Evolutionary conservation across 768 basidiomycete genomes (phyloP), one percentile per base, ranked within the genome.

Genomic region (Pulveroboletus sp.): DNA sequence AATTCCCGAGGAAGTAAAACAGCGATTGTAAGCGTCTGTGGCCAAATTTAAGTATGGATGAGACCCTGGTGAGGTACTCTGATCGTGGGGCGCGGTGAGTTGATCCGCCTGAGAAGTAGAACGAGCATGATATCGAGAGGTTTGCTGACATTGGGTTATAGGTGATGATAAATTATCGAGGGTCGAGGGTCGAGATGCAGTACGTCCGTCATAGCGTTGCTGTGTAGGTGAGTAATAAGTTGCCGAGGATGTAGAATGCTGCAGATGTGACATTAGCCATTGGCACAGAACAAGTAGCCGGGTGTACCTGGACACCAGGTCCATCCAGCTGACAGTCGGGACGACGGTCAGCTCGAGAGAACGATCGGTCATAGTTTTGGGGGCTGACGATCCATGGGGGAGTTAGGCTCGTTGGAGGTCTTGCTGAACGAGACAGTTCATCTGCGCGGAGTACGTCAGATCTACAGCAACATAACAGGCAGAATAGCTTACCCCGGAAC

Each of bases 401-500:
- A 49, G 39, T 70, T 27, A 68, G 65, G 43, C 72, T 72, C 47
- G 71, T 68, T 52, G 68, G 64, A 25, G 69, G 65, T 51, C 61
- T 64, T 25, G 73, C 57, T 21, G 72, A 64, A 47, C 70, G 69
- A 29, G 77, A 72, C 17, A 81, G 63, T 57, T 82, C 81, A 61
- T 75, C 79, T 79, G 37, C 12, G 31, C 32, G 36, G 35, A 17
- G 37, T 42, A 17, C 9, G 40, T 54, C 33, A 54, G 40, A 40
- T 37, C 38, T 31, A 31, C 33, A 13, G n/a, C 20, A 13, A 38
- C 21, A 11, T 32, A 40, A 34, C 31, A 45, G 13, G 40, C 23
- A 31, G 42, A 32, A 35, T 5, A 32, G 43, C 54, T 57, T 49
- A 83, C 86, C 78, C 73, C 77, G 70, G 61, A 87, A 82, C 50